phyloP scores from a whole-genome alignment of 495 filamentous ascomycete species.

The Aspergillus haitiensis region DNA sequence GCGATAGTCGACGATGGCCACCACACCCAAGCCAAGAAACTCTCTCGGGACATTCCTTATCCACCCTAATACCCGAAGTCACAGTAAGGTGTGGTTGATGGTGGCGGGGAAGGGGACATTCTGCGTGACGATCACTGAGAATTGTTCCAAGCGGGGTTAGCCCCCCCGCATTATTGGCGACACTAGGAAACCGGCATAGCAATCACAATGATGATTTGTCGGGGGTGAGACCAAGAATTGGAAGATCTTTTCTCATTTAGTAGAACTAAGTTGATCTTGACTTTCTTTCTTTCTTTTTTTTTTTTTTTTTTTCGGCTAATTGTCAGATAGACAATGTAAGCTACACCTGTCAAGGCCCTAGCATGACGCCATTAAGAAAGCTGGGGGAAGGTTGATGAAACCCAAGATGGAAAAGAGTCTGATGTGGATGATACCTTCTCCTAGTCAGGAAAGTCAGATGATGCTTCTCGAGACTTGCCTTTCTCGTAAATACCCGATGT shows the following conservation, averaged over 20 bases:
- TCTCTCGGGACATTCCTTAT: slow-evolving; percentile 8
- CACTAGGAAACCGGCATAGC: background rate
- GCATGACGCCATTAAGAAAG: no score
- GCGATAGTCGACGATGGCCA: background rate
- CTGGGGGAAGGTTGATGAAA: no score
- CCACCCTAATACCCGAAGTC: background rate
- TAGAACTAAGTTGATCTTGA: background rate
- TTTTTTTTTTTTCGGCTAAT: no score
- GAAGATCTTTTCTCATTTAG: background rate
- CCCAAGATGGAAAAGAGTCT: no score
- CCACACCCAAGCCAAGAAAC: background rate
- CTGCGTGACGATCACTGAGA: background rate
- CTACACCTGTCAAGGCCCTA: no score
- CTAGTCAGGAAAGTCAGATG: no score
- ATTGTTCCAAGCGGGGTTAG: background rate
- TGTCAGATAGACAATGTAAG: no score
- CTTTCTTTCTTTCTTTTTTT: no score
- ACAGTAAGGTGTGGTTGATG: background rate
- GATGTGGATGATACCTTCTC: no score
- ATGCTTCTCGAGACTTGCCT: background rate
- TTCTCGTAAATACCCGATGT: background rate
- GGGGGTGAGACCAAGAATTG: background rate
- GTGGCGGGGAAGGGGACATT: slow-evolving; percentile 7
- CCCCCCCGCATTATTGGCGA: slow-evolving; percentile 4
- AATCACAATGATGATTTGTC: background rate